Base-by-base conservation (phyloP, 2,329 filamentous ascomycete species). In the Pseudogymnoascus sp. region DNA sequence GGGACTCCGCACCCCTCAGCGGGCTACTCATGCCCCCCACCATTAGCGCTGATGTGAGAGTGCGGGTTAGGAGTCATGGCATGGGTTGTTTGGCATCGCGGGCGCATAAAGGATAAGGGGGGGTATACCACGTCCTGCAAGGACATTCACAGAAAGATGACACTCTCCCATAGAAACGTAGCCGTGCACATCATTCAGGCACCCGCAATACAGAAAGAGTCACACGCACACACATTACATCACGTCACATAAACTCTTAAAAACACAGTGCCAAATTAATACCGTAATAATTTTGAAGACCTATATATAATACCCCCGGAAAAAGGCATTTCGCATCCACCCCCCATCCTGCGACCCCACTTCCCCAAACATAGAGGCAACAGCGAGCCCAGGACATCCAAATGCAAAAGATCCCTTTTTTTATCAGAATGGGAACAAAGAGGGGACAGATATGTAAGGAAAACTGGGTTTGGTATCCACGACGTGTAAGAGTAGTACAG, bases 221-320 rank as follows among this genome's bases (percentile, higher is more conserved):
- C 15, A 31, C n/a, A 21, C n/a, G n/a, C 44, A 51, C 21, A 42
- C 12, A 1, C n/a, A 42, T 42, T 17, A 21, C 17, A 44, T 44
- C 41, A 25, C 10, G 13, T 27, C 5, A 21, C 8, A 41, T 41
- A 4, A 27, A 7, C 9, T 21, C 13, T 15, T 27, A 17, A 25
- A 29, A 3, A 25, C 4, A 2, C 58, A 39, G 10, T 41, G 6
- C 36, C 33, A 41, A 41, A 59, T 36, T 36, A 36, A 36, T 59
- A 59, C 58, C 36, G 31, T 59, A 41, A 59, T 41, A 59, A 41
- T 59, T 59, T 36, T 59, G 31, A 36, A 41, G 33, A 36, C 58
- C 33, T 59, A 41, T 59, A 59, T 36, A 36, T 36, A 59, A 29
- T 15, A 39, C 10, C 33, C 55, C 25, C 10, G 21, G 7, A 9